phyloP scores from a whole-genome alignment of 257 asterid species.

The Nicotiana tomentosiformis region DNA sequence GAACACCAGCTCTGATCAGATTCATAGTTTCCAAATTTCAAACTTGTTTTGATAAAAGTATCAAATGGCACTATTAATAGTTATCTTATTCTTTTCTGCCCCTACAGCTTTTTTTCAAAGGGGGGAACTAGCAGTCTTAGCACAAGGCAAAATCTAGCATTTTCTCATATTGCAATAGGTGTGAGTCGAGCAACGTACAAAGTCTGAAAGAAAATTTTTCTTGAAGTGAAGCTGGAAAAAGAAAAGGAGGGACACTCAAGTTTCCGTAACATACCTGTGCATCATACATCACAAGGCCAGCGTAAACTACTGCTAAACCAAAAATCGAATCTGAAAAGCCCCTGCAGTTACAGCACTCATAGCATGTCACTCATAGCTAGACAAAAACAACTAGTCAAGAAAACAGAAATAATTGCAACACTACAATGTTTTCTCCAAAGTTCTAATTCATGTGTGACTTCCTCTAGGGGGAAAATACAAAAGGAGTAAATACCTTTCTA shows the following conservation, averaged over 20 bases:
- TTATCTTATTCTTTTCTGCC: neutral
- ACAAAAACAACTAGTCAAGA: neutral
- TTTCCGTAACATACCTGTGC: slow-evolving; percentile 65
- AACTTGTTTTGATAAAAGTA: neutral
- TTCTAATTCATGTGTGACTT: neutral
- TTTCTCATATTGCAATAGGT: neutral
- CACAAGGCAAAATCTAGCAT: neutral
- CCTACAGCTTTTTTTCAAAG: too few relatives aligned
- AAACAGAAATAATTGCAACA: slow-evolving; percentile 1
- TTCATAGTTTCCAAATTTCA: neutral
- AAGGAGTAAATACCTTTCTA: slow-evolving; percentile 44
- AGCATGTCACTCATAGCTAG: neutral
- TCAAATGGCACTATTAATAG: neutral
- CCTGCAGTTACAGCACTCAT: slow-evolving; percentile 37
- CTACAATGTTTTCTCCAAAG: neutral
- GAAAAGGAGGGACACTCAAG: neutral
- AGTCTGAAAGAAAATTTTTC: neutral
- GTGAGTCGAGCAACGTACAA: neutral
- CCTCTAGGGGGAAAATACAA: neutral
- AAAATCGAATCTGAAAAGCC: slow-evolving; percentile 79
- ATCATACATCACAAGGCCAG: slow-evolving; percentile 79
- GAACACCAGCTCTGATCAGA: neutral
- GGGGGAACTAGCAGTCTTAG: neutral
- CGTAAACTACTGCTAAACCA: slow-evolving; percentile 81
- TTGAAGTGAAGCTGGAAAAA: neutral